Evolutionary conservation across 2,329 filamentous ascomycete species (phyloP).

Genomic region (Exserohilum turcica): DNA sequence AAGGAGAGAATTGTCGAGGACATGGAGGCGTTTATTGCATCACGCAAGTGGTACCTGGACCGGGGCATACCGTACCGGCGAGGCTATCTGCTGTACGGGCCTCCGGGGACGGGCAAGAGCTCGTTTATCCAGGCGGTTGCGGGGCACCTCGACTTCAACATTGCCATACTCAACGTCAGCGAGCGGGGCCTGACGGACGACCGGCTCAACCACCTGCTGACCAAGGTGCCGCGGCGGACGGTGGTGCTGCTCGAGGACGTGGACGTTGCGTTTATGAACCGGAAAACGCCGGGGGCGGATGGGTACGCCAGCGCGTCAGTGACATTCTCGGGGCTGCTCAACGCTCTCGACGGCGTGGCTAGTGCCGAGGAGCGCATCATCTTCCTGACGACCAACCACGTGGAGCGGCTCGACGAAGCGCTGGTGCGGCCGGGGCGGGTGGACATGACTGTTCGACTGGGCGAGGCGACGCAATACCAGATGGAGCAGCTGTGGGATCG

Average conservation of each 20-base stretch:
- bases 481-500: conserved; percentile 89
- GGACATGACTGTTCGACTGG: conserved; percentile 89
- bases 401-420: conserved; percentile 86
- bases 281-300: conserved; percentile 75
- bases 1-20: conserved; percentile 81
- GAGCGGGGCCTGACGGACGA: conserved; percentile 90
- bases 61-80: conserved; percentile 92
- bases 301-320: conserved; percentile 87
- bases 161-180: conserved; percentile 89
- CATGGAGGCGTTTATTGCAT: conserved; percentile 78
- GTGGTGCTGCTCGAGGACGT: conserved; percentile 87
- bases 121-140: conserved; percentile 96
- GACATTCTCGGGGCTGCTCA: conserved; percentile 87
- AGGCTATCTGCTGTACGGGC: conserved; percentile 86
- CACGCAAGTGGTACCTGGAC: conserved; percentile 87
- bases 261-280: conserved; percentile 86
- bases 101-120: conserved; percentile 89
- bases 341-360: conserved; percentile 78
- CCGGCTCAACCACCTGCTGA: conserved; percentile 81
- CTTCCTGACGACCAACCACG: conserved; percentile 93
- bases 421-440: conserved; percentile 89
- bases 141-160: conserved; percentile 88
- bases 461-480: conserved; percentile 84
- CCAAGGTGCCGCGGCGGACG: conserved; percentile 81
- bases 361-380: conserved; percentile 93